phyloP scores from a whole-genome alignment of 106 monocot genomes.

The Gastrodia elata region DNA sequence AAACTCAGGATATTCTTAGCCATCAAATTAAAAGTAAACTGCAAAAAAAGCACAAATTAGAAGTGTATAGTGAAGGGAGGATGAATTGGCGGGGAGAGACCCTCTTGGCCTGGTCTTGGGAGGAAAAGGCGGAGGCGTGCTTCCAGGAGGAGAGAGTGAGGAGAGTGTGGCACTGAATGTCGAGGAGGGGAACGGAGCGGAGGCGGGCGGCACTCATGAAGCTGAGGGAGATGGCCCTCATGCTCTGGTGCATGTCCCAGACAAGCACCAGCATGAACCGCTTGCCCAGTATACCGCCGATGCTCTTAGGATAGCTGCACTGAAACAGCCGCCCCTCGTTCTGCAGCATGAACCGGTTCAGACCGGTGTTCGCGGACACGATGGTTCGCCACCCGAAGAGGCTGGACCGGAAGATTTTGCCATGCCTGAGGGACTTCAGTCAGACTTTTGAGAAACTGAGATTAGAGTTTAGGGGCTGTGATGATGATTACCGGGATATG shows the following conservation, averaged over 20 bases:
- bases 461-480: neutral
- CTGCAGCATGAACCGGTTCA: conserved; percentile 68
- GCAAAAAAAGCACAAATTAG: conserved; percentile 8
- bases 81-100: conserved; percentile 8
- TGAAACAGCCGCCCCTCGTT: conserved; percentile 73
- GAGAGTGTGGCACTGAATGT: conserved; percentile 40
- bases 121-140: conserved; percentile 24
- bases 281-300: conserved; percentile 58
- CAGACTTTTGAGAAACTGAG: neutral
- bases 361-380: conserved; percentile 60
- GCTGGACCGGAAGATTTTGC: conserved; percentile 59
- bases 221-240: conserved; percentile 50
- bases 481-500: conserved; percentile 29
- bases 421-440: conserved; percentile 29
- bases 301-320: conserved; percentile 70
- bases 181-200: conserved; percentile 30
- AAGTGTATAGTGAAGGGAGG: neutral
- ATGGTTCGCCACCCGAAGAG: conserved; percentile 63
- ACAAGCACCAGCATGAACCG: conserved; percentile 64
- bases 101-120: conserved; percentile 72
- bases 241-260: conserved; percentile 60
- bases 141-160: conserved; percentile 45
- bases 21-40: conserved; percentile 80
- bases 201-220: conserved; percentile 51
- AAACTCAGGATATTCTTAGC: conserved; percentile 69